These are phyloP conservation scores for Paramecium tetraurelia DNA, from an alignment of 73 alveolate species.

Conservation along the genomic window DNA sequence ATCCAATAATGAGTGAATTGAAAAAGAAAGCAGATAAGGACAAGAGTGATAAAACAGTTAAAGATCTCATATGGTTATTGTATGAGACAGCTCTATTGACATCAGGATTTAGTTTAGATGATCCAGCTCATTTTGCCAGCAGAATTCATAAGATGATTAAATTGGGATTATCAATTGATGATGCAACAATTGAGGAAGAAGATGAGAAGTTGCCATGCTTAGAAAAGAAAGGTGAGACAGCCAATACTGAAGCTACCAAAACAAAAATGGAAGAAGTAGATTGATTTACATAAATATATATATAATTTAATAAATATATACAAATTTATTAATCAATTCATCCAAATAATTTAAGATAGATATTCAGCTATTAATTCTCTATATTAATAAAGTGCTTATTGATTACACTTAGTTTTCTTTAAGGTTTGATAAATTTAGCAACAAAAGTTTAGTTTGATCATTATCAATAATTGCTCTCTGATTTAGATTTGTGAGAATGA, in stretches of 20 bases:
- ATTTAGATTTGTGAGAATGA: neutral
- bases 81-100: conserved; percentile 98
- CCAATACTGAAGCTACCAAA: conserved; percentile 67
- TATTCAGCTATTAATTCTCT: conserved; percentile 15
- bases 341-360: neutral
- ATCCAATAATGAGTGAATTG: conserved; percentile 93
- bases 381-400: neutral
- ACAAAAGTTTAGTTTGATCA: neutral
- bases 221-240: conserved; percentile 66
- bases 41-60: conserved; percentile 96
- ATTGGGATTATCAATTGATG: conserved; percentile 95
- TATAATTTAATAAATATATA: neutral
- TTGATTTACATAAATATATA: conserved; percentile 33
- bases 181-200: conserved; percentile 74
- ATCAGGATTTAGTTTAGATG: conserved; percentile 98
- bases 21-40: conserved; percentile 96
- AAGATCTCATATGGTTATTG: conserved; percentile 98
- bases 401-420: neutral
- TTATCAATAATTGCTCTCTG: neutral
- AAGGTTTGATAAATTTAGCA: neutral
- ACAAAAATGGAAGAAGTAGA: conserved; percentile 90
- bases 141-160: conserved; percentile 99
- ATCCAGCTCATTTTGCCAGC: conserved; percentile 96
- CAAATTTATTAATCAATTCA: neutral
- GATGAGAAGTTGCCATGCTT: conserved; percentile 37